Percentiles rank a stretch among this genome's conserved stretches.
These are phyloP conservation scores for Ogataea trehaloabstinens DNA, from an alignment of 805 yeast species.

Conservation along the genomic window DNA sequence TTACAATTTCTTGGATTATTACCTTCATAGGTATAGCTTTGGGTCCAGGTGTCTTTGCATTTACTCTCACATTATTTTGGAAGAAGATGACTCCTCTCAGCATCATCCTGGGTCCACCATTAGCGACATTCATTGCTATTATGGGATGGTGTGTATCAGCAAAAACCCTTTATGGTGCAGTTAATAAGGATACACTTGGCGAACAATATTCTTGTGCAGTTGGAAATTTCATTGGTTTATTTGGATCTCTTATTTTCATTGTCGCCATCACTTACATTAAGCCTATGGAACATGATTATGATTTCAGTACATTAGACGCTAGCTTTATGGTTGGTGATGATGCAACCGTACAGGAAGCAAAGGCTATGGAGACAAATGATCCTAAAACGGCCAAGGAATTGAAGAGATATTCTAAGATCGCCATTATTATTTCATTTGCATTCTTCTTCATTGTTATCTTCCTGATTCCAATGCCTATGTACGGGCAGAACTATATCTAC, in stretches of 20 bases:
- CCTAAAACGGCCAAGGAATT: conserved; percentile 19
- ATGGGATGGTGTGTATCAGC: conserved; percentile 44
- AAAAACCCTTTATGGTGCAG: conserved; percentile 42
- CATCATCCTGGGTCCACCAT: conserved; percentile 41
- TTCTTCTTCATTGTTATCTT: conserved; percentile 27
- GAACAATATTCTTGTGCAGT: conserved; percentile 43
- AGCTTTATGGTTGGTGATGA: conserved; percentile 34
- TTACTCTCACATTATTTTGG: conserved; percentile 43
- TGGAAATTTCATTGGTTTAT: conserved; percentile 43
- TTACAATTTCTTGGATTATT: conserved; percentile 40
- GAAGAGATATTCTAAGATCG: conserved; percentile 23
- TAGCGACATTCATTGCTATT: conserved; percentile 52
- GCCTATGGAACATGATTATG: conserved; percentile 27
- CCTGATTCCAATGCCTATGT: conserved; percentile 33
- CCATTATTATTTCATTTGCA: conserved; percentile 22
- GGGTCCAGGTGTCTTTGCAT: conserved; percentile 50
- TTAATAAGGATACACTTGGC: conserved; percentile 42
- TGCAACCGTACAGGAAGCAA: conserved; percentile 31
- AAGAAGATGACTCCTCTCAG: conserved; percentile 36
- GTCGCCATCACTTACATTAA: conserved; percentile 27
- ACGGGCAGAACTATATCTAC: conserved; percentile 32
- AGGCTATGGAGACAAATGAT: conserved; percentile 22
- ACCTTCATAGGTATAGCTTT: conserved; percentile 49
- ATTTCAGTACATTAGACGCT: conserved; percentile 25
- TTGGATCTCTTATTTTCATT: conserved; percentile 30